Conservation (phyloP, 305 asterid species). For the Rubia tinctorum region DNA sequence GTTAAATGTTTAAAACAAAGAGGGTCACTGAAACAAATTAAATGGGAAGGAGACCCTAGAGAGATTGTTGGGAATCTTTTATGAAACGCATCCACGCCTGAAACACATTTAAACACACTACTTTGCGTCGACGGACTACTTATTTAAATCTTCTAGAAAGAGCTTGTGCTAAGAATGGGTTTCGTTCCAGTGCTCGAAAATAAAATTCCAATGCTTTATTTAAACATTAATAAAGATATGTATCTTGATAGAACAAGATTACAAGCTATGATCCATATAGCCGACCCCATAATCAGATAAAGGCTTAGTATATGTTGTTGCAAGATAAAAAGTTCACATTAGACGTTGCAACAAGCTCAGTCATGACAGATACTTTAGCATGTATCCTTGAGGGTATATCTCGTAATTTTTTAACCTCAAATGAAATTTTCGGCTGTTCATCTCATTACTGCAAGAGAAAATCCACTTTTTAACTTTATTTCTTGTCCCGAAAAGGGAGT, state of each 20-base stretch:
- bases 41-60: not conserved
- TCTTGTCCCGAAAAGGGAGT: not conserved
- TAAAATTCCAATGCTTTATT: too few species aligned
- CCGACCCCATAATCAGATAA: too few species aligned
- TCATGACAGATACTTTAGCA: not conserved
- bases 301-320: not conserved
- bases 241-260: too few species aligned
- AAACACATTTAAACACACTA: too few species aligned
- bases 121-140: too few species aligned
- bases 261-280: too few species aligned
- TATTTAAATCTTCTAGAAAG: too few species aligned
- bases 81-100: too few species aligned
- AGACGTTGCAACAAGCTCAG: not conserved
- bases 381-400: not conserved
- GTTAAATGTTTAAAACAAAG: not conserved
- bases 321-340: not conserved
- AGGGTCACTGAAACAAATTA: not conserved
- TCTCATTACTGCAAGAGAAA: not conserved
- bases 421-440: not conserved
- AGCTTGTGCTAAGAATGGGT: too few species aligned
- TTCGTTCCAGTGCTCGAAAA: too few species aligned
- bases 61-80: not conserved
- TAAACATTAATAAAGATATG: too few species aligned
- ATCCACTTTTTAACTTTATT: not conserved
- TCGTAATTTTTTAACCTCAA: not conserved